These are phyloP conservation scores for Camelina sativa DNA, from an alignment of 345 rosid species.

Conservation along the genomic window DNA sequence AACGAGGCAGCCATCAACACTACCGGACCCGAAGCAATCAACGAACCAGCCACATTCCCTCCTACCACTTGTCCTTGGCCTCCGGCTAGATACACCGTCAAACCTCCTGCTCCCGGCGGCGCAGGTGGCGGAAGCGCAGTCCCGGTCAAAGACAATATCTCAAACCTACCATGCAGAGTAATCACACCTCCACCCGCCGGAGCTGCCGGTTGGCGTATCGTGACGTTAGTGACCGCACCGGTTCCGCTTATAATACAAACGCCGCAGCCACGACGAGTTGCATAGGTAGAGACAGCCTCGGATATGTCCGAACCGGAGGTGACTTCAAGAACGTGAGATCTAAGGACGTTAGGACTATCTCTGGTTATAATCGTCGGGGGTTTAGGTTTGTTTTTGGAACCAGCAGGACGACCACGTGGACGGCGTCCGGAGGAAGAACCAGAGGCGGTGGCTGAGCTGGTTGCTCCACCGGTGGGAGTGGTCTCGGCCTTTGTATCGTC, in stretches of 20 bases:
- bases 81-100: conserved; percentile 68
- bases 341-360: conserved; percentile 70
- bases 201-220: conserved; percentile 63
- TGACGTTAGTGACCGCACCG: conserved; percentile 69
- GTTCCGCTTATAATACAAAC: conserved; percentile 66
- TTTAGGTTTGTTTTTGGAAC: conserved; percentile 75
- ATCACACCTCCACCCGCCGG: conserved; percentile 57
- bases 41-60: conserved; percentile 71
- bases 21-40: conserved; percentile 73
- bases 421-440: conserved; percentile 53
- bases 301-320: conserved; percentile 64
- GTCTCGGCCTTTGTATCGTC: conserved; percentile 46
- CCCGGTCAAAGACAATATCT: conserved; percentile 70
- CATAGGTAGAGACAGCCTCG: conserved; percentile 58
- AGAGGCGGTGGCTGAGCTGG: conserved; percentile 45
- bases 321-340: conserved; percentile 69
- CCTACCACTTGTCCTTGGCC: conserved; percentile 82
- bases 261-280: conserved; percentile 67
- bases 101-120: conserved; percentile 67
- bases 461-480: conserved; percentile 41
- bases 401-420: conserved; percentile 75
- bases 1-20: conserved; percentile 76
- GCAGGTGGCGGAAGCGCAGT: conserved; percentile 77
- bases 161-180: conserved; percentile 75
- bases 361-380: conserved; percentile 69